Base-by-base conservation (phyloP, 2,329 filamentous ascomycete genomes). In the Chaetomiaceae sp. region DNA sequence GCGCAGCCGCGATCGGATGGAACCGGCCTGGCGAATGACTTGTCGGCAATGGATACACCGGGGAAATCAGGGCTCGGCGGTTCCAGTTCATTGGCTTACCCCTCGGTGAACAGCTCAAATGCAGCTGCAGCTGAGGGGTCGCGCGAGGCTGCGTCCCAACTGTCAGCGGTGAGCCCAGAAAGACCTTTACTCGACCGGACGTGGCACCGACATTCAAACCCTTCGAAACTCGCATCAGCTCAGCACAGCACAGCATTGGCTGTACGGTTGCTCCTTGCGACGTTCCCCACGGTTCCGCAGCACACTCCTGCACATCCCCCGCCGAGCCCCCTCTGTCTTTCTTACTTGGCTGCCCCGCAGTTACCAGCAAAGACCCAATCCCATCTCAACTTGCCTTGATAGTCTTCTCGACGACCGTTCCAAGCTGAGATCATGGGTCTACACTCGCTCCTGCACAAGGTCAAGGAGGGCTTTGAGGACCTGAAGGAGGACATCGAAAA, bases 391-490 rank as follows among this genome's bases (percentile, higher is more conserved):
- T 24, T 9, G 5, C 22, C 22, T 24, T 5, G 22, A 24, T 9
- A 6, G 6, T 24, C 22, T 9, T n/a, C 22, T 24, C 9, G 35
- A 46, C 36, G 33, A n/a, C 11, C 47, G 29, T 24, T 22, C 24
- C 10, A 48, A 22, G 12, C 34, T 30, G 27, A 37, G 14, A 50
- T 42, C 42, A 71, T 70, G 69, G 64, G 65, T 42, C 55, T 57
- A 45, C 53, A 76, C 52, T 65, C 74, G 49, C 66, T 58, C 18
- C 42, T 57, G 30, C 51, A 65, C 45, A 71, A 73, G 57, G 63
- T 71, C 45, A 70, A 71, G 53, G 57, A 65, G 34, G 65, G 61
- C 56, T 55, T 74, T 44, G 65, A 71, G 36, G 64, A 67, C 17
- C 33, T 56, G 12, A 29, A 55, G 27, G 40, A 48, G 8, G 41